Evolutionary conservation across 352 stramenopile genomes (phyloP).

Genomic region (Phytophthora fragariae): DNA sequence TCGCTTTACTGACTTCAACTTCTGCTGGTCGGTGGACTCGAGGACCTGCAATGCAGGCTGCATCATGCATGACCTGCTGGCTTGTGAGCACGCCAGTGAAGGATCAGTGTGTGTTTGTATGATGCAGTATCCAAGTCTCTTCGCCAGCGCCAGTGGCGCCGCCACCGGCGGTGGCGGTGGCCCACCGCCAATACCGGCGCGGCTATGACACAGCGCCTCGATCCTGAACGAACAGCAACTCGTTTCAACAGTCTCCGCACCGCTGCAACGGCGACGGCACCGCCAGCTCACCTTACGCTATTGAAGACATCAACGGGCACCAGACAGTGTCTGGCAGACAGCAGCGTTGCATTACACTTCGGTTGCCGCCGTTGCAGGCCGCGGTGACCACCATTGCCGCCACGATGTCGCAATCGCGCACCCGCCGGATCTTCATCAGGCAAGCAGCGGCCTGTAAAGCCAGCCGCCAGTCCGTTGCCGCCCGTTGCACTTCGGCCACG

Average conservation of each 20-base stretch:
- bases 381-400: background rate
- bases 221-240: slow-evolving; percentile 1
- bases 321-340: background rate
- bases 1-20: background rate
- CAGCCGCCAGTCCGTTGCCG: background rate
- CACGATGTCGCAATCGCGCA: slow-evolving; percentile 4
- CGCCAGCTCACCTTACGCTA: background rate
- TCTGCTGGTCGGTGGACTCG: background rate
- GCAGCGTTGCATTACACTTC: background rate
- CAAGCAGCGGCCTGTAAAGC: background rate
- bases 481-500: background rate
- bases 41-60: background rate
- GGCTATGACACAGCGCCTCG: slow-evolving; percentile 7
- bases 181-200: slow-evolving; percentile 6
- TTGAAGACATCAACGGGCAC: too few relatives aligned
- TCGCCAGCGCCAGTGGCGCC: background rate
- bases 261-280: background rate
- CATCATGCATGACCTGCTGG: background rate
- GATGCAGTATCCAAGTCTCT: background rate
- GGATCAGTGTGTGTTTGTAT: background rate
- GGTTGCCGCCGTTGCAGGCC: slow-evolving; percentile 15
- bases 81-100: background rate
- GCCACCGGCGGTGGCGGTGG: too few relatives aligned
- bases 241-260: background rate
- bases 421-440: background rate